Conservation (phyloP, 257 asterid genomes). For the Forsythia viridissima region DNA sequence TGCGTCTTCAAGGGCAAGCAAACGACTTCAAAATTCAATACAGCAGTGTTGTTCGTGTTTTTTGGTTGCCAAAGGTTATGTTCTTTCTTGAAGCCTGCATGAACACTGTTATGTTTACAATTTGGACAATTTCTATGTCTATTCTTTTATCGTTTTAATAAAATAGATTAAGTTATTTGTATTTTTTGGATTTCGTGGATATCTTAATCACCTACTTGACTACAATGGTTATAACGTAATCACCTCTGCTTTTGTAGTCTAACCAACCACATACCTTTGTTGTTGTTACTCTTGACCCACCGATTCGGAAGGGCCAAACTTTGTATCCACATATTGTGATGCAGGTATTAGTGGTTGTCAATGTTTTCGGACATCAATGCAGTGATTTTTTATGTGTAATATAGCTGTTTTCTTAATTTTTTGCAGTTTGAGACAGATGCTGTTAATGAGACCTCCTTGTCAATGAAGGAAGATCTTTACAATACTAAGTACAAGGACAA, state of each 20-base stretch:
- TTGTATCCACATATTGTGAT: constrained; percentile 91
- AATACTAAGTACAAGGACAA: constrained; percentile 75
- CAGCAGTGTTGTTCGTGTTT: constrained; percentile 92
- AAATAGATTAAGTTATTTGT: background rate
- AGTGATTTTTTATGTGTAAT: constrained; percentile 8
- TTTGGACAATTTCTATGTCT: constrained; percentile 18
- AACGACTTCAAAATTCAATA: constrained; percentile 96
- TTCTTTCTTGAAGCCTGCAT: constrained; percentile 15
- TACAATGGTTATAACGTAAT: constrained; percentile 14
- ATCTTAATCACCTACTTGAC: background rate
- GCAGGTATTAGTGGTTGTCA: constrained; percentile 61
- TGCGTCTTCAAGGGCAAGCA: constrained; percentile 99
- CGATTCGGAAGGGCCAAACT: constrained; percentile 97
- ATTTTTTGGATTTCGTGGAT: background rate
- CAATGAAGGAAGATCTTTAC: constrained; percentile 78
- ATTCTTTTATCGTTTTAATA: background rate
- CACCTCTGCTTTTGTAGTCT: constrained; percentile 55
- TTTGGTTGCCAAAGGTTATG: constrained; percentile 89
- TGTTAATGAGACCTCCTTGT: constrained; percentile 59
- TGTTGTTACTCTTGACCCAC: constrained; percentile 93
- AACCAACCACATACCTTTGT: constrained; percentile 94
- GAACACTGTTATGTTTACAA: background rate
- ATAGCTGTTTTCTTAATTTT: constrained; percentile 11
- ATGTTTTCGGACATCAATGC: background rate
- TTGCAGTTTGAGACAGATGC: constrained; percentile 86